phyloP scores from a whole-genome alignment of 2,329 filamentous ascomycete genomes.

The Colletotrichum lindemuthianum region DNA sequence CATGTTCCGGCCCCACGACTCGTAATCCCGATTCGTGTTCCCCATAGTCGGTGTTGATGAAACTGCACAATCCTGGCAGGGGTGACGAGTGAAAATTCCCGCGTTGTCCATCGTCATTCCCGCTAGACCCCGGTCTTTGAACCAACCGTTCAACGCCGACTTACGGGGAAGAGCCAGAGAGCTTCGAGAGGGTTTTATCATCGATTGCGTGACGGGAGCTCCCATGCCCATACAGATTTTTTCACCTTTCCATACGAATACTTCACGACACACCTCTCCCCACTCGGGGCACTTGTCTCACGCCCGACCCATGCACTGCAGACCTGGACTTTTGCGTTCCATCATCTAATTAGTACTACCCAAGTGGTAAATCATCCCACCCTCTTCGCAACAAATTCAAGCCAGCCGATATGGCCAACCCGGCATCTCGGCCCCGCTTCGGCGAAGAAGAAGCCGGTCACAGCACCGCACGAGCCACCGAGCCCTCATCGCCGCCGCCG shows the following conservation, averaged over 20 bases:
- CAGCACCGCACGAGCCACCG: constrained; percentile 15
- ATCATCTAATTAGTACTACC: not conserved
- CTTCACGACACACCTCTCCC: not conserved
- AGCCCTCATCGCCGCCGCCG: constrained; percentile 12
- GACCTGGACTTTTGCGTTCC: not conserved
- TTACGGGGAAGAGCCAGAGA: constrained; percentile 7
- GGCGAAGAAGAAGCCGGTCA: constrained; percentile 15
- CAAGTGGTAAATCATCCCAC: not conserved
- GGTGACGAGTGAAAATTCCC: not conserved
- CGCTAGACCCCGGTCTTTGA: constrained; percentile 10
- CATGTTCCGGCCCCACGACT: constrained; percentile 12
- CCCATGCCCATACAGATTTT: no score
- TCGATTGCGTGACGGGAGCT: constrained; percentile 8
- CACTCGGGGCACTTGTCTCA: not conserved
- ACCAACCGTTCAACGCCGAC: not conserved
- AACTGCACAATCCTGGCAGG: not conserved
- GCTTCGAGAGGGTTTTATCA: not conserved
- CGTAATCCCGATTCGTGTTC: constrained; percentile 5
- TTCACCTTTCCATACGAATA: no score
- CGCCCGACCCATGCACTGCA: not conserved
- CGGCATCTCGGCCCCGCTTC: constrained; percentile 18
- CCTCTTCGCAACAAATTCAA: not conserved
- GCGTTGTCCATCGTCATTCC: constrained; percentile 16
- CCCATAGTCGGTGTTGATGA: constrained; percentile 12
- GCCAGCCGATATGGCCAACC: not conserved